Conservation (phyloP, 192 early-diverging fungal genomes). For the Umbelopsis ramanniana region DNA sequence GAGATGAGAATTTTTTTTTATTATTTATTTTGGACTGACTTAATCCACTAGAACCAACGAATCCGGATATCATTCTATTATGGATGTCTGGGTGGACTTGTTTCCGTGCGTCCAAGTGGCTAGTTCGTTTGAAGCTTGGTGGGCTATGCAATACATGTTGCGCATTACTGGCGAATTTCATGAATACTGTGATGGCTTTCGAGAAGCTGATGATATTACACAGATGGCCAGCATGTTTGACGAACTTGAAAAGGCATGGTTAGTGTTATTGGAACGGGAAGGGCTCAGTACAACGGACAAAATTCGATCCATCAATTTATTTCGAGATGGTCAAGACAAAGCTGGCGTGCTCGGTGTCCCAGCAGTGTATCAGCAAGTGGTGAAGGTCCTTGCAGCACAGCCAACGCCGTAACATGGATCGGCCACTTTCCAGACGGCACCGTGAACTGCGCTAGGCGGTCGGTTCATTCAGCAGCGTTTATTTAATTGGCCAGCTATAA, state of each 20-base stretch:
- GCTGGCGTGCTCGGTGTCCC: background rate
- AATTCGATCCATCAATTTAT: slow-evolving; percentile 5
- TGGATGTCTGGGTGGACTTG: background rate
- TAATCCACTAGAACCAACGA: background rate
- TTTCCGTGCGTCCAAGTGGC: slow-evolving; percentile 1
- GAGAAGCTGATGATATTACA: background rate
- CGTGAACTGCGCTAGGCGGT: background rate
- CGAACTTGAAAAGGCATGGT: slow-evolving; percentile 23
- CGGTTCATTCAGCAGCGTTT: background rate
- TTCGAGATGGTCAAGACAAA: slow-evolving; percentile 15
- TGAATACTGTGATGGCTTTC: background rate
- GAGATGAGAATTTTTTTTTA: background rate
- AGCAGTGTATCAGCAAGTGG: background rate
- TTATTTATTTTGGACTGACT: background rate
- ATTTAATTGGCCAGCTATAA: slow-evolving; percentile 16
- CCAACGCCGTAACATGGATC: background rate
- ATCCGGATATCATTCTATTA: slow-evolving; percentile 4
- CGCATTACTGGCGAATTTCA: slow-evolving; percentile 12
- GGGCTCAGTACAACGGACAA: slow-evolving; percentile 9
- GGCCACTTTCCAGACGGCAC: background rate
- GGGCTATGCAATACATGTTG: slow-evolving; percentile 18
- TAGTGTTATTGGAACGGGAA: background rate
- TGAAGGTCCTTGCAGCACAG: background rate
- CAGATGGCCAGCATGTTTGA: background rate
- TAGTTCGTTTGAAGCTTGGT: background rate